phyloP scores from a whole-genome alignment of 768 basidiomycete genomes.

The Kwoniella bestiolae region DNA sequence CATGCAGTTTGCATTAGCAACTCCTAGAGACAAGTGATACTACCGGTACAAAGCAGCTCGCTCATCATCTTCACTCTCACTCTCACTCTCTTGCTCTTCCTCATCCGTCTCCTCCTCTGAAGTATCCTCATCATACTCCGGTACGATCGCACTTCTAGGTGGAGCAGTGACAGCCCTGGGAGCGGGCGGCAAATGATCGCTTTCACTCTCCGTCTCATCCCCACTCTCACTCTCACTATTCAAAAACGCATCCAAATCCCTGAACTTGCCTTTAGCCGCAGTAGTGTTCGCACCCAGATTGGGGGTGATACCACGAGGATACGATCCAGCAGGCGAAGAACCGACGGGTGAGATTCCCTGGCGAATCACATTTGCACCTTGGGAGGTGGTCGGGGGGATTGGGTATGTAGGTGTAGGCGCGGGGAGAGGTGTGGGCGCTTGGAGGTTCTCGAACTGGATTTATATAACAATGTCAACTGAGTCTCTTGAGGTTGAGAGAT shows the following conservation, averaged over 20 bases:
- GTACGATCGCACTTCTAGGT: slow-evolving; percentile 45
- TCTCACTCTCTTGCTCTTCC: slow-evolving; percentile 11
- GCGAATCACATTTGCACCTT: background rate
- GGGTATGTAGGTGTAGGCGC: slow-evolving; percentile 4
- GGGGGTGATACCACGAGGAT: background rate
- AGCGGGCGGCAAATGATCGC: background rate
- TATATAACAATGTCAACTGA: background rate
- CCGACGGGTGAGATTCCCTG: slow-evolving; percentile 10
- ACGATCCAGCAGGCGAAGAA: slow-evolving; percentile 21
- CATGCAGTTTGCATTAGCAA: too few species aligned
- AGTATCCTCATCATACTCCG: slow-evolving; percentile 42
- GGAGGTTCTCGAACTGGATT: slow-evolving; percentile 15
- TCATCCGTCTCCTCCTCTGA: slow-evolving; percentile 21
- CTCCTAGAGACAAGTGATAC: background rate
- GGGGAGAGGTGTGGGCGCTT: slow-evolving; percentile 5
- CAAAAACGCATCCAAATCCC: slow-evolving; percentile 55
- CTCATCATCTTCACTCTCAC: slow-evolving; percentile 10
- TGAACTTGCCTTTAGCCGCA: slow-evolving; percentile 42
- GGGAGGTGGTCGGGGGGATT: slow-evolving; percentile 18
- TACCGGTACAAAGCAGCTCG: slow-evolving; percentile 1
- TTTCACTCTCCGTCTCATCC: slow-evolving; percentile 28
- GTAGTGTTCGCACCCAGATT: background rate
- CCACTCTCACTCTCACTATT: slow-evolving; percentile 41
- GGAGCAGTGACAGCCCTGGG: slow-evolving; percentile 36
- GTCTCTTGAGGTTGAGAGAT: too few species aligned